Evolutionary conservation across 371 early-diverging fungal species (phyloP).

Genomic region (Apophysomyces sp.): DNA sequence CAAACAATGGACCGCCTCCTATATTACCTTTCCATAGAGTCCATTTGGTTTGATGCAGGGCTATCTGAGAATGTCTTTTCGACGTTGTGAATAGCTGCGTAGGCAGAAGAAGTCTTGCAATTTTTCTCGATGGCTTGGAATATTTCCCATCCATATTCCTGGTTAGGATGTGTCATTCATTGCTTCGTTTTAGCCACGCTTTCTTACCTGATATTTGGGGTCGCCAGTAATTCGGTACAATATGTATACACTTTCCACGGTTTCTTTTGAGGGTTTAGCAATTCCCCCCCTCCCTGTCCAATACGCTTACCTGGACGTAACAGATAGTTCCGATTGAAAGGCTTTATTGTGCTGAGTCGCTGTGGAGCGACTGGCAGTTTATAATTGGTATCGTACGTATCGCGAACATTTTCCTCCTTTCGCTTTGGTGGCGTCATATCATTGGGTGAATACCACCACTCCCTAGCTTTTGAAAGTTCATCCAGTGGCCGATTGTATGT

Average conservation of each 20-base stretch:
- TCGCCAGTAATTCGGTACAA: slow-evolving; percentile 76
- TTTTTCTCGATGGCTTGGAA: slow-evolving; percentile 68
- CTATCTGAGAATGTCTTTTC: slow-evolving; percentile 26
- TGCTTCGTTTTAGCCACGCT: not conserved
- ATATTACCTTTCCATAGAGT: slow-evolving; percentile 48
- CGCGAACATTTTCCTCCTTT: not conserved
- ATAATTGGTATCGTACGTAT: not conserved
- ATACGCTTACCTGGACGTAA: slow-evolving; percentile 27
- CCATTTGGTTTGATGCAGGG: slow-evolving; percentile 34
- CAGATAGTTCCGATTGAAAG: slow-evolving; percentile 10
- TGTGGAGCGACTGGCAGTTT: not conserved
- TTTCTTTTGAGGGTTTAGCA: slow-evolving; percentile 70
- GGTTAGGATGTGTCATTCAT: not conserved
- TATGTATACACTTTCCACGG: slow-evolving; percentile 75
- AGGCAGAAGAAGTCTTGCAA: slow-evolving; percentile 61
- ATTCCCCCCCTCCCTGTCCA: no score
- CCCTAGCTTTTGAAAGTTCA: slow-evolving; percentile 12
- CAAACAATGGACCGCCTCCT: not conserved
- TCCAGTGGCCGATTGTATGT: slow-evolving; percentile 26
- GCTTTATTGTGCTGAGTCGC: slow-evolving; percentile 9
- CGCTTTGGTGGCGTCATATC: not conserved
- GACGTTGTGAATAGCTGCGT: slow-evolving; percentile 61
- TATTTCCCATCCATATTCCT: slow-evolving; percentile 74
- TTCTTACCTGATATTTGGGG: slow-evolving; percentile 57
- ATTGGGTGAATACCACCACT: slow-evolving; percentile 33